These are phyloP conservation scores for Cnidoscolus chayamansa DNA, from an alignment of 441 rosid genomes.

Conservation along the genomic window DNA sequence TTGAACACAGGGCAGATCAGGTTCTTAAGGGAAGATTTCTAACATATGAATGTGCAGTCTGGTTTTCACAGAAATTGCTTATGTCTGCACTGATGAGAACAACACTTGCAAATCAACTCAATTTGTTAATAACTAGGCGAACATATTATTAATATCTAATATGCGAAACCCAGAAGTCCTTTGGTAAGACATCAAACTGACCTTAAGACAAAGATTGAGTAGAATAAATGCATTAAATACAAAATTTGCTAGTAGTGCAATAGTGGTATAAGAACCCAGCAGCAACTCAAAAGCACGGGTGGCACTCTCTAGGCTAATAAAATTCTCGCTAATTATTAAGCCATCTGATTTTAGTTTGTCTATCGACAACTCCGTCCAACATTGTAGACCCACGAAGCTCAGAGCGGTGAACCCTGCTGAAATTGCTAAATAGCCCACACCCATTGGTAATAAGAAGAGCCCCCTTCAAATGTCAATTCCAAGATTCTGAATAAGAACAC, in stretches of 20 bases:
- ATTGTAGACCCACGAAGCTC: constrained; percentile 66
- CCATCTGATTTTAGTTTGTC: constrained; percentile 58
- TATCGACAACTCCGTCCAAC: constrained; percentile 71
- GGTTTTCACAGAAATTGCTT: neutral
- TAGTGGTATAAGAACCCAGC: constrained; percentile 59
- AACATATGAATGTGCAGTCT: neutral
- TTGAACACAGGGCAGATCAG: neutral
- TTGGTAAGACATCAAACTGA: constrained; percentile 24
- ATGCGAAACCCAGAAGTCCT: neutral
- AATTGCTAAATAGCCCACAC: constrained; percentile 54
- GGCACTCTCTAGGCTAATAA: constrained; percentile 45
- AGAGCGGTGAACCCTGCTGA: constrained; percentile 63
- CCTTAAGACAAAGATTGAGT: constrained; percentile 80
- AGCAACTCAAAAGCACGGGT: constrained; percentile 57
- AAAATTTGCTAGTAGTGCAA: constrained; percentile 67
- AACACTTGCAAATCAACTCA: neutral
- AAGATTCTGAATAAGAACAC: constrained; percentile 41
- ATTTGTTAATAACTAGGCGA: neutral
- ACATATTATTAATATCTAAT: neutral
- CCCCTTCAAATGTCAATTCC: constrained; percentile 36
- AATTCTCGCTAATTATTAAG: constrained; percentile 43
- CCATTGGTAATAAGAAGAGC: constrained; percentile 53
- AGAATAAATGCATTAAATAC: constrained; percentile 73
- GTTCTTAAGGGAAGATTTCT: neutral
- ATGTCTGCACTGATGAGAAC: neutral